A percentile compares a stretch with the other conserved stretches of the same genome.
Conservation (phyloP, 2,329 filamentous ascomycete species). For the Apiospora aurea region DNA sequence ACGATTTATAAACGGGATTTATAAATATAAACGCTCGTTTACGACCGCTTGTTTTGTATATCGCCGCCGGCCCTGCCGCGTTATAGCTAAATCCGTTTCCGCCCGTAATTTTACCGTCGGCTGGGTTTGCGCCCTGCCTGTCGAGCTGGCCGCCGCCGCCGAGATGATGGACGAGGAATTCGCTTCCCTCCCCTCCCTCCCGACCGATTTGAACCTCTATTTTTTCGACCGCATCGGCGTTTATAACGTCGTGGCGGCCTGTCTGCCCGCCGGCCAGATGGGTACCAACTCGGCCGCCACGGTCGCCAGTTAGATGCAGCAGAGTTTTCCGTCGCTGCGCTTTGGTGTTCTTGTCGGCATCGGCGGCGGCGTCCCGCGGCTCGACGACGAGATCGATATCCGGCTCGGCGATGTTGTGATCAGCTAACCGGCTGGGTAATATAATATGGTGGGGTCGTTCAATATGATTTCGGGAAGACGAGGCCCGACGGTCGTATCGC, state of each 20-base stretch:
- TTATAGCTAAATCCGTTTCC: not conserved
- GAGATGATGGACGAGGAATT: constrained; percentile 41
- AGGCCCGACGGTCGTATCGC: constrained; percentile 31
- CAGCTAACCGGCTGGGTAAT: constrained; percentile 9
- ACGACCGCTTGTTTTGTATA: not conserved
- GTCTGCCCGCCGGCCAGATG: constrained; percentile 33
- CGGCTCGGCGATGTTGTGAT: not conserved
- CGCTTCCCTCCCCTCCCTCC: constrained; percentile 22
- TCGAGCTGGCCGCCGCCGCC: constrained; percentile 39
- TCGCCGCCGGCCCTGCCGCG: constrained; percentile 6
- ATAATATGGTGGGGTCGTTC: constrained; percentile 8
- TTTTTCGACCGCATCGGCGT: constrained; percentile 31
- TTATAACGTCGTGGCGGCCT: constrained; percentile 33
- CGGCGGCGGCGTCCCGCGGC: not conserved
- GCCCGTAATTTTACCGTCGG: constrained; percentile 39
- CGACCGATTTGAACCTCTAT: constrained; percentile 35
- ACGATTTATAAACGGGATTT: not conserved
- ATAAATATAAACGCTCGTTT: not conserved
- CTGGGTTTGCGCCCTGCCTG: constrained; percentile 43
- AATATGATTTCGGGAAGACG: constrained; percentile 24
- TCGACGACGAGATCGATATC: constrained; percentile 2
- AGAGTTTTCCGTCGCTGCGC: constrained; percentile 28
- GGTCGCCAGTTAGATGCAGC: constrained; percentile 32
- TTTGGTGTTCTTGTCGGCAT: not conserved
- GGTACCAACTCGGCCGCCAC: constrained; percentile 35